phyloP scores from a whole-genome alignment of 352 stramenopile species.

The Phytophthora constricta region DNA sequence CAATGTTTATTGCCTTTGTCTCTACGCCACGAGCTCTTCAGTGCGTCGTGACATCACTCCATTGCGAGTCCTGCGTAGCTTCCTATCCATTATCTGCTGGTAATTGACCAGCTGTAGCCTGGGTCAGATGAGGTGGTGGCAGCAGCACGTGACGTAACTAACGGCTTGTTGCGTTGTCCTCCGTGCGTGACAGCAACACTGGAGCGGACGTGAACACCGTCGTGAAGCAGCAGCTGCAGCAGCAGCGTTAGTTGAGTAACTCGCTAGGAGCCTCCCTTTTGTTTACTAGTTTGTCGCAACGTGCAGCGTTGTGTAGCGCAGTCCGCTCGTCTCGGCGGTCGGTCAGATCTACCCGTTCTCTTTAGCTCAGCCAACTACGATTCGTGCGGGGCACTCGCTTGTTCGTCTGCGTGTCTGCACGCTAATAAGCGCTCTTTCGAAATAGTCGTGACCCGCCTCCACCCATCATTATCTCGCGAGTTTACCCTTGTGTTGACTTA shows the following conservation, averaged over 20 bases:
- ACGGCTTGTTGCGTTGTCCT: not conserved
- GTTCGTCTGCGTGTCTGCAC: not conserved
- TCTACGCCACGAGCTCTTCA: too few species aligned
- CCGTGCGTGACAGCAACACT: not conserved
- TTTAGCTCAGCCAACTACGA: not conserved
- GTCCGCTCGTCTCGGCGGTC: not conserved
- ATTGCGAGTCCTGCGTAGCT: too few species aligned
- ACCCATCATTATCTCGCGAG: constrained; percentile 27
- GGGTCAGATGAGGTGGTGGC: too few species aligned
- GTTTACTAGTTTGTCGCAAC: not conserved
- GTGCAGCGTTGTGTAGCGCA: not conserved
- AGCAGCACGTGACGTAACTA: too few species aligned
- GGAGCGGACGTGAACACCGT: constrained; percentile 3
- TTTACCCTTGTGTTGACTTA: constrained; percentile 10
- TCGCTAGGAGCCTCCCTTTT: not conserved
- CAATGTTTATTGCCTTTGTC: too few species aligned
- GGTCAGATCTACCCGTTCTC: not conserved
- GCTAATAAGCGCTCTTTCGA: not conserved
- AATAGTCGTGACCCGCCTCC: constrained; percentile 10
- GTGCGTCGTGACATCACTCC: too few species aligned
- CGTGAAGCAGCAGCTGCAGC: not conserved
- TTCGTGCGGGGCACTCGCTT: not conserved
- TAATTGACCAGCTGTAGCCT: too few species aligned
- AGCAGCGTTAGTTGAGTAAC: not conserved
- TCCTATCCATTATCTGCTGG: too few species aligned